Percentiles rank a stretch among this genome's conserved stretches.
phyloP scores from a whole-genome alignment of 169 alveolate genomes.

The Cryptosporidium bovis region DNA sequence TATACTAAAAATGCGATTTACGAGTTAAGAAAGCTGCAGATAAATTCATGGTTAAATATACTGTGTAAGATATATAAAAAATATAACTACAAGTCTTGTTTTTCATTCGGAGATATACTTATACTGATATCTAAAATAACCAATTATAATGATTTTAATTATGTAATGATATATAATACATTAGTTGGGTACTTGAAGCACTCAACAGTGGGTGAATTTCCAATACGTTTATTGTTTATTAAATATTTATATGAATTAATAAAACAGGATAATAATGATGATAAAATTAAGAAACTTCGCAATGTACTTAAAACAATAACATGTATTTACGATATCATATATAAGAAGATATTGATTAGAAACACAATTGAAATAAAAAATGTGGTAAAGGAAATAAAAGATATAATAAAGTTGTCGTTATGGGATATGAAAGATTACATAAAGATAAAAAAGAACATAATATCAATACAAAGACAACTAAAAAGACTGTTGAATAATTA shows the following conservation, averaged over 20 bases:
- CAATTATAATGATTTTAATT: constrained; percentile 21
- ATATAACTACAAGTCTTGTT: constrained; percentile 23
- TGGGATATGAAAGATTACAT: constrained; percentile 50
- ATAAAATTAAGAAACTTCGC: neutral
- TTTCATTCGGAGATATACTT: constrained; percentile 44
- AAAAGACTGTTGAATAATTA: constrained; percentile 14
- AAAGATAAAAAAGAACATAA: constrained; percentile 13
- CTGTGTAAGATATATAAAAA: constrained; percentile 18
- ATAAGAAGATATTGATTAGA: neutral
- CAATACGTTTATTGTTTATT: constrained; percentile 20
- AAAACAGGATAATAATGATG: neutral
- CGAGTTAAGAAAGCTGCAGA: constrained; percentile 21
- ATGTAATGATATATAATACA: constrained; percentile 1
- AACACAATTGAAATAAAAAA: constrained; percentile 2
- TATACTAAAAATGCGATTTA: constrained; percentile 3
- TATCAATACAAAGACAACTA: constrained; percentile 19
- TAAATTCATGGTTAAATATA: constrained; percentile 33
- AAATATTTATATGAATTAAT: constrained; percentile 3
- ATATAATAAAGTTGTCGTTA: constrained; percentile 37
- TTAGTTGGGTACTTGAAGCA: constrained; percentile 17
- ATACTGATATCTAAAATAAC: constrained; percentile 23
- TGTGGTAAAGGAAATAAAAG: constrained; percentile 6
- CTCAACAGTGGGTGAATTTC: constrained; percentile 42
- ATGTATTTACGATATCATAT: neutral
- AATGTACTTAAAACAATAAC: neutral